Evolutionary conservation across 306 rosid genomes (phyloP).

Genomic region (Dryas octopetala): DNA sequence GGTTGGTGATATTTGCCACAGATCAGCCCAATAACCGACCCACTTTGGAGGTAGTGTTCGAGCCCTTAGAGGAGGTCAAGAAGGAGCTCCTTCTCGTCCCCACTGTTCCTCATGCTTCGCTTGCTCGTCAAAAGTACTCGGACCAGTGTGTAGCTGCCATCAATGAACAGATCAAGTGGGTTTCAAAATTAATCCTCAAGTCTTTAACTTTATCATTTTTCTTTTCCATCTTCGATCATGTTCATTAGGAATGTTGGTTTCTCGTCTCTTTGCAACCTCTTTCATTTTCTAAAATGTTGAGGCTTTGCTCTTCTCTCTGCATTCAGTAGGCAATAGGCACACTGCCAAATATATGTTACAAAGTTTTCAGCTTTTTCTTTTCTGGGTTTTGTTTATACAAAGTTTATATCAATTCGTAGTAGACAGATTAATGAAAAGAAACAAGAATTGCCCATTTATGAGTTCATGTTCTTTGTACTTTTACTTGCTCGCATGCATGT

Average conservation of each 20-base stretch:
- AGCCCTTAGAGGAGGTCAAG: slow-evolving; percentile 44
- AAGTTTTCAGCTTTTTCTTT: too few relatives aligned
- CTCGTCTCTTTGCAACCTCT: neutral
- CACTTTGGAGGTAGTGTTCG: slow-evolving; percentile 11
- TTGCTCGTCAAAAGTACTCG: slow-evolving; percentile 40
- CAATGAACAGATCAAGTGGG: slow-evolving; percentile 48
- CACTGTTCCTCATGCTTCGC: slow-evolving; percentile 26
- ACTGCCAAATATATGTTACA: too few relatives aligned
- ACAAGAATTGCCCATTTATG: neutral
- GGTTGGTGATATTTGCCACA: slow-evolving; percentile 17
- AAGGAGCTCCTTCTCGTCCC: slow-evolving; percentile 39
- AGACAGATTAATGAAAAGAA: neutral
- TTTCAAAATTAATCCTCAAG: neutral
- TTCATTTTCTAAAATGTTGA: neutral
- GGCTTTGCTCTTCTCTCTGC: neutral
- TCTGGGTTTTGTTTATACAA: too few relatives aligned
- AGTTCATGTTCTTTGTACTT: neutral
- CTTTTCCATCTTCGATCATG: neutral
- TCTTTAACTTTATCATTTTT: neutral
- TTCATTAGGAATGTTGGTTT: neutral
- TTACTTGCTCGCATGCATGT: neutral
- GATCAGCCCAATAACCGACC: slow-evolving; percentile 11
- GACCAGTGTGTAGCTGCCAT: slow-evolving; percentile 31
- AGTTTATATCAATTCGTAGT: neutral
- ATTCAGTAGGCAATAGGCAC: too few relatives aligned